phyloP scores from a whole-genome alignment of 345 rosid genomes.

The Citrus cavaleriei region DNA sequence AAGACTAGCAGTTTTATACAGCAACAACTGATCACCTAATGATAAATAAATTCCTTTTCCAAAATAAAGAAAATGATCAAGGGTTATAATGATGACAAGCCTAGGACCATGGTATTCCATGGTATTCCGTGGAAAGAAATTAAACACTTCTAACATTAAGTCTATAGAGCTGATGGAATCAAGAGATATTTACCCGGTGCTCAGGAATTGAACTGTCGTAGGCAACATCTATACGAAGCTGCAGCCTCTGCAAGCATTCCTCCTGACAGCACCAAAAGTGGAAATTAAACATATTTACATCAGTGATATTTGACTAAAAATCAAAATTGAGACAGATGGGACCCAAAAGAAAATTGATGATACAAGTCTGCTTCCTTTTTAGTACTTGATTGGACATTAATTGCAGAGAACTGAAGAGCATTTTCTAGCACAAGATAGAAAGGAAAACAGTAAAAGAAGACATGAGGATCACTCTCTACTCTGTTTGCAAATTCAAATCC shows the following conservation, averaged over 20 bases:
- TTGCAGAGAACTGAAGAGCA: neutral
- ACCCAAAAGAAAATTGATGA: neutral
- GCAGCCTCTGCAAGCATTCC: conserved; percentile 82
- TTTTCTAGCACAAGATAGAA: too few species aligned
- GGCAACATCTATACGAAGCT: conserved; percentile 77
- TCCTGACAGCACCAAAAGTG: conserved; percentile 48
- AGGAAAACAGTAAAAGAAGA: neutral
- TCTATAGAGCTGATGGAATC: neutral
- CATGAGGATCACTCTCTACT: neutral
- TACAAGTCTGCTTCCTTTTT: neutral
- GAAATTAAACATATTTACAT: neutral
- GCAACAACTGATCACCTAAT: neutral
- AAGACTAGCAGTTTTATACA: neutral
- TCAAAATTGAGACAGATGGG: neutral
- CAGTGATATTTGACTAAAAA: neutral
- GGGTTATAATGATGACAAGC: neutral
- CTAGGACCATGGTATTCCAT: neutral
- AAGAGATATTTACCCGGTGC: conserved; percentile 58
- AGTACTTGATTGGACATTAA: neutral
- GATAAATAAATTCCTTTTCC: neutral
- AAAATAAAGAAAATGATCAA: neutral
- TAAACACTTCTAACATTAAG: neutral
- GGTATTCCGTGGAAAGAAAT: neutral
- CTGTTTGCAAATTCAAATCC: neutral
- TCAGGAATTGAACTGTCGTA: conserved; percentile 83